These are phyloP conservation scores for Metschnikowia cubensis DNA, from an alignment of 805 yeast genomes.

Conservation along the genomic window DNA sequence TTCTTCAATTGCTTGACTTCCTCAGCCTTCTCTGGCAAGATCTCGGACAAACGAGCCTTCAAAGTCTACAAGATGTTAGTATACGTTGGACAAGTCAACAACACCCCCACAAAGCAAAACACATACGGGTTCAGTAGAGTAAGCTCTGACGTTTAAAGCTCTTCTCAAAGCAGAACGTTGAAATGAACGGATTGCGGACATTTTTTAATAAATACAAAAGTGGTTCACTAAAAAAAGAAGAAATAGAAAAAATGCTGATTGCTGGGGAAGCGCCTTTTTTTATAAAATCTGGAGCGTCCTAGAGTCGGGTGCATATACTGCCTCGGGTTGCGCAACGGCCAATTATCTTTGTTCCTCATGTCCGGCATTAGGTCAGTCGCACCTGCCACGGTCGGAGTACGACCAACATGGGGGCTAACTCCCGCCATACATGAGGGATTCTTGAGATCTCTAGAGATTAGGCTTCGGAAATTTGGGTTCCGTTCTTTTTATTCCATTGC, in stretches of 20 bases:
- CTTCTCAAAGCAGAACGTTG: conserved; percentile 31
- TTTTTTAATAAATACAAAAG: conserved; percentile 13
- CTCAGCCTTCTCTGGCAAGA: conserved; percentile 88
- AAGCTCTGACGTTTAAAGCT: conserved; percentile 20
- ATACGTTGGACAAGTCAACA: not conserved
- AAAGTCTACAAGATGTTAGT: conserved; percentile 50
- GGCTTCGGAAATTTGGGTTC: not conserved
- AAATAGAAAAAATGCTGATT: conserved; percentile 8
- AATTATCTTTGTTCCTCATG: conserved; percentile 6
- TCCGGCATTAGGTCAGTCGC: conserved; percentile 2
- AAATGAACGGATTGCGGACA: conserved; percentile 36
- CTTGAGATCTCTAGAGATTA: not conserved
- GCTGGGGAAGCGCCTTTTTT: conserved; percentile 14
- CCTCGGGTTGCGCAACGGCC: conserved; percentile 10
- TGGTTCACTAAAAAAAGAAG: conserved; percentile 9
- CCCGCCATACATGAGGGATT: not conserved
- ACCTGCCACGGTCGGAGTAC: not conserved
- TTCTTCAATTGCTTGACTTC: conserved; percentile 86
- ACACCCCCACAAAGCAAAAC: conserved; percentile 5
- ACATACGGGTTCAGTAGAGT: conserved; percentile 24
- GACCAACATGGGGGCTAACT: not conserved
- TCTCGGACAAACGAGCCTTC: conserved; percentile 90
- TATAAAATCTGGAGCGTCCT: conserved; percentile 4
- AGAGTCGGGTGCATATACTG: conserved; percentile 12
- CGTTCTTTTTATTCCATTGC: not conserved